Evolutionary conservation across 2,329 filamentous ascomycete species (phyloP).

Genomic region (Aulographum hederae): DNA sequence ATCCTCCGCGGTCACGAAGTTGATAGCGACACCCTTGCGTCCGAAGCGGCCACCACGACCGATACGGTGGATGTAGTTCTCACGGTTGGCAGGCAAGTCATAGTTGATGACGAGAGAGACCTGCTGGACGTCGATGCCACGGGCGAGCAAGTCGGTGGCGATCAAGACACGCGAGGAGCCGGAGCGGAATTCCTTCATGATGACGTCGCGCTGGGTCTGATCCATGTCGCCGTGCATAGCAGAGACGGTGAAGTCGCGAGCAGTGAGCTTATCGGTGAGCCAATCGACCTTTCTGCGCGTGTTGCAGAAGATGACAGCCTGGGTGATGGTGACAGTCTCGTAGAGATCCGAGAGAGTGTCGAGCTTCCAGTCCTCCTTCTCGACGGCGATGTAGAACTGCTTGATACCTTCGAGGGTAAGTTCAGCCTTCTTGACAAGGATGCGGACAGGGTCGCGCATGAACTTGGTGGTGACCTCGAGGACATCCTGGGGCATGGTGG

Average conservation of each 20-base stretch:
- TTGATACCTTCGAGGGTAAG: conserved; percentile 99
- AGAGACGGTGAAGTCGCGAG: conserved; percentile 96
- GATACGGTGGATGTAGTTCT: conserved; percentile 99
- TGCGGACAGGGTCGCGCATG: conserved; percentile 98
- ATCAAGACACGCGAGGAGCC: conserved; percentile 97
- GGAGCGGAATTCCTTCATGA: conserved; percentile 99
- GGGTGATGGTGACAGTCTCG: conserved; percentile 98
- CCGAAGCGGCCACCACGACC: conserved; percentile 99
- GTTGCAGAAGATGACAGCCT: conserved; percentile 99
- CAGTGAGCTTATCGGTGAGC: conserved; percentile 98
- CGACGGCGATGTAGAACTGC: conserved; percentile 99
- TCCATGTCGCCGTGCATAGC: conserved; percentile 99
- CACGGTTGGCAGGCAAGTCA: conserved; percentile 93
- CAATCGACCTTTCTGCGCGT: conserved; percentile 99
- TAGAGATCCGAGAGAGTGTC: conserved; percentile 97
- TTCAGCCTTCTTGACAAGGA: conserved; percentile 99
- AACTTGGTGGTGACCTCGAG: conserved; percentile 99
- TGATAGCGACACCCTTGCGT: conserved; percentile 99
- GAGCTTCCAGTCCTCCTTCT: conserved; percentile 99
- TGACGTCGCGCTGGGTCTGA: conserved; percentile 90
- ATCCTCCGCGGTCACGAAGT: conserved; percentile 98
- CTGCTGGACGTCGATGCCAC: conserved; percentile 99
- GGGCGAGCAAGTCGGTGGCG: conserved; percentile 89
- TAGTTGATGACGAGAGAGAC: conserved; percentile 99
- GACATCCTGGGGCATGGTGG: conserved; percentile 97